These are phyloP conservation scores for Medicago truncatula DNA, from an alignment of 306 rosid species.

Conservation along the genomic window MtrunA17r5.0-ANR NC_053046.1:15218001-15218500, in stretches of 20 bases:
- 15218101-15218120: conserved; percentile 93
- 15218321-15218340: conserved; percentile 94
- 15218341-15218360: conserved; percentile 84
- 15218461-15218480: conserved; percentile 13
- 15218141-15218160: conserved; percentile 97
- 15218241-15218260: conserved; percentile 87
- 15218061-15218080: conserved; percentile 97
- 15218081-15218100: conserved; percentile 96
- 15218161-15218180: conserved; percentile 6
- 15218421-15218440: conserved; percentile 73
- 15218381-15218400: conserved; percentile 86
- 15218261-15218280: conserved; percentile 80
- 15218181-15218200: conserved; percentile 27
- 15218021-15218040: conserved; percentile 36
- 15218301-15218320: conserved; percentile 75
- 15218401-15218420: conserved; percentile 61
- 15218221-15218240: conserved; percentile 31
- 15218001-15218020: conserved; percentile 27
- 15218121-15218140: conserved; percentile 78
- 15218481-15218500: conserved; percentile 28
- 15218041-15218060: conserved; percentile 67
- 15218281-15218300: conserved; percentile 91
- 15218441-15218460: background rate
- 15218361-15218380: conserved; percentile 95
- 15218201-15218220: conserved; percentile 20